A percentile compares a stretch with the other conserved stretches of the same genome.
Evolutionary conservation across 805 yeast species (phyloP).

Genomic region (Hanseniaspora taiwanica): DNA sequence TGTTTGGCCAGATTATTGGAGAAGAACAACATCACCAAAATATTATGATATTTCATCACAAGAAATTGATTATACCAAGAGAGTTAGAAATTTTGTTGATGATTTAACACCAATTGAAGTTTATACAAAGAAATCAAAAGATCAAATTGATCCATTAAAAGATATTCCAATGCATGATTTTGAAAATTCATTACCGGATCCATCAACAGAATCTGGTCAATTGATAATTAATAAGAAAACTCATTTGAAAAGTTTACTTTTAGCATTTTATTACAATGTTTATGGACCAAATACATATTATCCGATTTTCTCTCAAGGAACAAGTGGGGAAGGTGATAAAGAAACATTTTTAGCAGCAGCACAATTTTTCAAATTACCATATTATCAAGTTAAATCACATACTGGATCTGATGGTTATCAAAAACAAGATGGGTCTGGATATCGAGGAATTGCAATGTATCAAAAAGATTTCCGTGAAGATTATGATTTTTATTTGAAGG

Average conservation of each 20-base stretch:
- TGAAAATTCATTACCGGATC: conserved; percentile 54
- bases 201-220: conserved; percentile 64
- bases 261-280: conserved; percentile 53
- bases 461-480: conserved; percentile 63
- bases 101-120: conserved; percentile 20
- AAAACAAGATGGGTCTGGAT: conserved; percentile 23
- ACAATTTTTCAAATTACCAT: conserved; percentile 31
- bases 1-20: conserved; percentile 85
- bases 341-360: conserved; percentile 64
- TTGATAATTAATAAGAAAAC: conserved; percentile 45
- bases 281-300: conserved; percentile 57
- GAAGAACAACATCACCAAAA: conserved; percentile 63
- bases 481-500: conserved; percentile 18
- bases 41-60: conserved; percentile 59
- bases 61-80: conserved; percentile 27
- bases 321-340: conserved; percentile 72
- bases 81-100: conserved; percentile 25
- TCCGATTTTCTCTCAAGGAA: conserved; percentile 59
- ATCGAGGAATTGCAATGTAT: conserved; percentile 64
- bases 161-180: conserved; percentile 42
- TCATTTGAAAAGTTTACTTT: conserved; percentile 44
- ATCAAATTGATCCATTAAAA: conserved; percentile 9
- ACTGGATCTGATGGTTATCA: conserved; percentile 28
- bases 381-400: conserved; percentile 33
- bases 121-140: conserved; percentile 11